Evolutionary conservation across 78 protist genomes (phyloP).

Genomic region (Dictyostelium discoideum): dicty_2.7 NC_007089.4:5857501-5858000

Average conservation of each 20-base stretch:
- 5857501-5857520: background rate
- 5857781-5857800: background rate
- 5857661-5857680: too few relatives aligned
- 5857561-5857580: background rate
- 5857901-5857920: background rate
- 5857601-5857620: background rate
- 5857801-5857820: background rate
- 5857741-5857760: background rate
- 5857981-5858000: background rate
- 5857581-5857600: background rate
- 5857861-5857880: background rate
- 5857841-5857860: background rate
- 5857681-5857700: too few relatives aligned
- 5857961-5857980: background rate
- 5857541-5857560: background rate
- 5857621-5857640: background rate
- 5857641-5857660: background rate
- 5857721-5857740: background rate
- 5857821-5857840: background rate
- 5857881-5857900: background rate
- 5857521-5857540: background rate
- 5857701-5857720: background rate
- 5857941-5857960: background rate
- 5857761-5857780: background rate
- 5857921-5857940: background rate